These are phyloP conservation scores for Acacia melanoxylon DNA, from an alignment of 306 rosid genomes.

Conservation along the genomic window DNA sequence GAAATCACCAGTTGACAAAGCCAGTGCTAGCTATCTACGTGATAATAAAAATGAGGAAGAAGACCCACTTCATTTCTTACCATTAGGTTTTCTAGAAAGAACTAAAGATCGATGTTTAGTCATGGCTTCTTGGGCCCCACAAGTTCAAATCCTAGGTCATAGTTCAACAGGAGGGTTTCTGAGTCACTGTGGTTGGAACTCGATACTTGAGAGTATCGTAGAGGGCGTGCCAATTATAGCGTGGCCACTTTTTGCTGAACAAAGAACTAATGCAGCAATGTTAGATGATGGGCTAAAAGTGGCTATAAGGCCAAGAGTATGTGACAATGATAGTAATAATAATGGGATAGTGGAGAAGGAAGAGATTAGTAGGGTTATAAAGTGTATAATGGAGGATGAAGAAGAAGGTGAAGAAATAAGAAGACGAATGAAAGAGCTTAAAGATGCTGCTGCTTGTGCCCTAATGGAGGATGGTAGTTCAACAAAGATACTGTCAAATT, in stretches of 20 bases:
- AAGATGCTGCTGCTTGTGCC: background rate
- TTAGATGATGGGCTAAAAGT: slow-evolving; percentile 9
- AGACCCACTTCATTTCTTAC: background rate
- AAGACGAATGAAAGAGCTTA: background rate
- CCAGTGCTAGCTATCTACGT: background rate
- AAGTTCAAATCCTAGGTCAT: slow-evolving; percentile 14
- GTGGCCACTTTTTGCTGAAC: slow-evolving; percentile 23
- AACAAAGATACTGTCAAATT: slow-evolving; percentile 10
- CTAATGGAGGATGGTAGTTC: slow-evolving; percentile 28
- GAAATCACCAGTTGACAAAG: slow-evolving; percentile 3
- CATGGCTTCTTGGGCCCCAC: slow-evolving; percentile 24
- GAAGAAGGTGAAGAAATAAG: slow-evolving; percentile 6
- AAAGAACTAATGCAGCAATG: background rate
- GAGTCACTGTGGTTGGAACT: slow-evolving; percentile 23
- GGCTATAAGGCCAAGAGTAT: slow-evolving; percentile 24
- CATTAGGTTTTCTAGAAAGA: background rate
- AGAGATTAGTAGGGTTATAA: background rate
- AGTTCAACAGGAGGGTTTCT: slow-evolving; percentile 7
- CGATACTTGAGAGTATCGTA: background rate
- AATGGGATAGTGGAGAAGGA: background rate
- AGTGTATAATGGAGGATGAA: background rate
- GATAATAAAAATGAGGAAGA: background rate
- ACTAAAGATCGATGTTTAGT: slow-evolving; percentile 18
- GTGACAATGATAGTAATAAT: background rate
- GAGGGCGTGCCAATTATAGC: slow-evolving; percentile 11